Evolutionary conservation across 2,329 filamentous ascomycete species (phyloP).

Genomic region (Rhinocladiella similis): DNA sequence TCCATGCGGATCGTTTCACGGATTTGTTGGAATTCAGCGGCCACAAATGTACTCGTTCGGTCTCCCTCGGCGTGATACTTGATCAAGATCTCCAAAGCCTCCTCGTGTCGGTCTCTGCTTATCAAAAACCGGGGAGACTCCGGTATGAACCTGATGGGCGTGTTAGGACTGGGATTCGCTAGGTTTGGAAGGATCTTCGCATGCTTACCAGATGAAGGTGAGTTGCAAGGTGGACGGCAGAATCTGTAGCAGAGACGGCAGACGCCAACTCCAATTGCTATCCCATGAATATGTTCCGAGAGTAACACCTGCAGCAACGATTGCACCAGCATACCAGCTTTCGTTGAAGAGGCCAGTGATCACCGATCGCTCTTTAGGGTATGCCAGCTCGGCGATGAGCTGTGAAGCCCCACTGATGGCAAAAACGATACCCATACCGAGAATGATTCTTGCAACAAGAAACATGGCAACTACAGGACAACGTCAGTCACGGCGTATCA

Average conservation of each 20-base stretch:
- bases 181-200: background rate
- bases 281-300: slow-evolving; percentile 48
- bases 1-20: slow-evolving; percentile 61
- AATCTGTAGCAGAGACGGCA: slow-evolving; percentile 67
- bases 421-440: slow-evolving; percentile 20
- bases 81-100: slow-evolving; percentile 35
- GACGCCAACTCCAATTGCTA: slow-evolving; percentile 57
- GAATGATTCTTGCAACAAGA: slow-evolving; percentile 17
- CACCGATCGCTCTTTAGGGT: slow-evolving; percentile 50
- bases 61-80: slow-evolving; percentile 45
- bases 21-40: slow-evolving; percentile 34
- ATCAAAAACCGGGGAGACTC: slow-evolving; percentile 65
- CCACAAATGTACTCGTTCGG: slow-evolving; percentile 28
- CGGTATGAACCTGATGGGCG: slow-evolving; percentile 54
- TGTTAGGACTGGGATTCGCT: background rate
- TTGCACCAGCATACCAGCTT: slow-evolving; percentile 54
- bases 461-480: slow-evolving; percentile 15
- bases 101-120: slow-evolving; percentile 32
- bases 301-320: slow-evolving; percentile 50
- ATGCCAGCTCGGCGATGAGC: slow-evolving; percentile 47
- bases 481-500: background rate
- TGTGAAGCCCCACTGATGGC: slow-evolving; percentile 29
- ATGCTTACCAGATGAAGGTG: slow-evolving; percentile 47
- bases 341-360: slow-evolving; percentile 56
- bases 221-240: slow-evolving; percentile 59